Percentiles rank a stretch among this genome's conserved stretches.
Evolutionary conservation across 2,329 filamentous ascomycete genomes (phyloP).

Genomic region (Xenoacremonium recifei): DNA sequence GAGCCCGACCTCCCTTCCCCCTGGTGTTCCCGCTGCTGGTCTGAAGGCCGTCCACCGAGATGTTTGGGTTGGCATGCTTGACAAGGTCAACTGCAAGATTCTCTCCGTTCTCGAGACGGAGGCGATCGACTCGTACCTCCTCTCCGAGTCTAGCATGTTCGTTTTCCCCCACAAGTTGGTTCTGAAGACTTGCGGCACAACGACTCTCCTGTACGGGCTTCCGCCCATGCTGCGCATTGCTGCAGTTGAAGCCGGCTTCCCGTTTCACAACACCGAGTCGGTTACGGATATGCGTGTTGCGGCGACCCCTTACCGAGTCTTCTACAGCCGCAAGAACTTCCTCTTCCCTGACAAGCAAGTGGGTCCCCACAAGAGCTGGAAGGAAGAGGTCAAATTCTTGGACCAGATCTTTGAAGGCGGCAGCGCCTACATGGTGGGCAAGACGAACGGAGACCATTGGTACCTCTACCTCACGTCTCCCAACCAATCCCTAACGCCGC

Average conservation of each 20-base stretch:
- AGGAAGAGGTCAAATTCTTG: conserved; percentile 88
- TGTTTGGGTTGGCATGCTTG: conserved; percentile 94
- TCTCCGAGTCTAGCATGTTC: conserved; percentile 99
- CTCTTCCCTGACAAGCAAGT: conserved; percentile 92
- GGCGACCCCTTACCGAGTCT: conserved; percentile 90
- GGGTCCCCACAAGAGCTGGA: conserved; percentile 95
- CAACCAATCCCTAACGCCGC: conserved; percentile 75
- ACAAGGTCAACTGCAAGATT: conserved; percentile 98
- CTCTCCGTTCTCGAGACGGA: conserved; percentile 91
- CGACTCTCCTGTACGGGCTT: conserved; percentile 85
- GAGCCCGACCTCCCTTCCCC: conserved; percentile 69
- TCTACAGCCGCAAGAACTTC: conserved; percentile 99
- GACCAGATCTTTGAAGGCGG: conserved; percentile 90
- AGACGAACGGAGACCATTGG: conserved; percentile 99
- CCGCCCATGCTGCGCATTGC: conserved; percentile 92
- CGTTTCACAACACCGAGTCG: conserved; percentile 68
- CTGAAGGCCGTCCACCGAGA: conserved; percentile 83
- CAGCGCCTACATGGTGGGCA: conserved; percentile 98
- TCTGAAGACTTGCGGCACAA: conserved; percentile 96
- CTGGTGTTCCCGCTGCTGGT: conserved; percentile 68
- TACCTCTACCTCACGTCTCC: conserved; percentile 96
- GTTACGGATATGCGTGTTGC: conserved; percentile 68
- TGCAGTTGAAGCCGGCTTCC: conserved; percentile 83
- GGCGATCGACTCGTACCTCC: conserved; percentile 90
- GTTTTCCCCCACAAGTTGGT: conserved; percentile 99